phyloP scores from a whole-genome alignment of 2,329 filamentous ascomycete genomes.

The Ophiocordyceps camponoti-saundersi region DNA sequence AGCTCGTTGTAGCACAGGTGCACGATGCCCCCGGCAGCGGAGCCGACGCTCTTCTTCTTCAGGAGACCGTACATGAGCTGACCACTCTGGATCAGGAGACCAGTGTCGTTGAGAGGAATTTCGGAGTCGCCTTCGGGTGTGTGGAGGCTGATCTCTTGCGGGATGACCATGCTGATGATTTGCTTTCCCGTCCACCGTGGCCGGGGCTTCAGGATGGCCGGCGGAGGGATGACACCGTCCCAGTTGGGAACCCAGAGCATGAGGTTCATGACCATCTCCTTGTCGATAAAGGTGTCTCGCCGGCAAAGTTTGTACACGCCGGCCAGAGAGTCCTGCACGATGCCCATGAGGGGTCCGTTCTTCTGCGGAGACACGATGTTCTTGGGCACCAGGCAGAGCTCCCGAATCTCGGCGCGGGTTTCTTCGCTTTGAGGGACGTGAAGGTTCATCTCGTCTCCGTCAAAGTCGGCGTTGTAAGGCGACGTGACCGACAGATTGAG shows the following conservation, averaged over 20 bases:
- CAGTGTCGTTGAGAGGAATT: conserved; percentile 55
- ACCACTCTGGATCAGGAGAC: conserved; percentile 68
- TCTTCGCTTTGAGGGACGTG: conserved; percentile 98
- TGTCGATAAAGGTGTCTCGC: conserved; percentile 77
- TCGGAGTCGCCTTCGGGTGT: conserved; percentile 44
- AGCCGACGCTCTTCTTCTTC: conserved; percentile 88
- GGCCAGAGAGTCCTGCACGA: conserved; percentile 92
- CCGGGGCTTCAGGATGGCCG: conserved; percentile 83
- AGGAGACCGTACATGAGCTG: conserved; percentile 82
- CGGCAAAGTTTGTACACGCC: conserved; percentile 95
- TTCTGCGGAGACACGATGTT: conserved; percentile 97
- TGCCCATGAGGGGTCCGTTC: conserved; percentile 97
- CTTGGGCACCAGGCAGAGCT: conserved; percentile 92
- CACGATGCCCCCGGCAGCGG: conserved; percentile 75
- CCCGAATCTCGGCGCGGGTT: conserved; percentile 81
- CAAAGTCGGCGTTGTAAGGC: conserved; percentile 99
- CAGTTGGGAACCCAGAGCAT: conserved; percentile 96
- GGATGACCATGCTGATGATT: conserved; percentile 84
- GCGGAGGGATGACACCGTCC: conserved; percentile 86
- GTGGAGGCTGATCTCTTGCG: conserved; percentile 67
- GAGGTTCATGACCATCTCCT: conserved; percentile 88
- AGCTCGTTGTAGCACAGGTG: conserved; percentile 95
- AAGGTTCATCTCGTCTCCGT: conserved; percentile 99
- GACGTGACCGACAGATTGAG: conserved; percentile 95
- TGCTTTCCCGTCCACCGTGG: conserved; percentile 98